These are phyloP conservation scores for Hanseniaspora meyeri DNA, from an alignment of 805 yeast genomes.

Conservation along the genomic window DNA sequence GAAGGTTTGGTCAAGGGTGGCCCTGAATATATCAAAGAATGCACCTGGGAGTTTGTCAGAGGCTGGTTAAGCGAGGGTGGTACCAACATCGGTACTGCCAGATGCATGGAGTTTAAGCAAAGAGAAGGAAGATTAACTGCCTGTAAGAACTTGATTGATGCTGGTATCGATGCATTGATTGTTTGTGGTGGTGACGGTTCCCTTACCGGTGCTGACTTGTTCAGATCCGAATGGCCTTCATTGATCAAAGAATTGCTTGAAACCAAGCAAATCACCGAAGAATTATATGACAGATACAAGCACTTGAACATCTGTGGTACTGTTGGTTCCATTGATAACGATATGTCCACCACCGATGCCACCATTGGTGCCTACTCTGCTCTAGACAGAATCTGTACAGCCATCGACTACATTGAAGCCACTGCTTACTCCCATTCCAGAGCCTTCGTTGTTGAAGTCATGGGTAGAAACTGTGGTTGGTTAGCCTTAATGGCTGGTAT, in stretches of 20 bases:
- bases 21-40: slow-evolving; percentile 37
- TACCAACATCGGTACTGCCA: slow-evolving; percentile 67
- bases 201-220: slow-evolving; percentile 68
- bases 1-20: slow-evolving; percentile 63
- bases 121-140: slow-evolving; percentile 52
- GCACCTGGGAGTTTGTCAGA: slow-evolving; percentile 63
- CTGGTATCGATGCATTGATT: slow-evolving; percentile 65
- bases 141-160: slow-evolving; percentile 51
- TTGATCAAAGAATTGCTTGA: slow-evolving; percentile 45
- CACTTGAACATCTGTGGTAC: slow-evolving; percentile 60
- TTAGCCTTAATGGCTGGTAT: slow-evolving; percentile 94
- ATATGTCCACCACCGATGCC: slow-evolving; percentile 74
- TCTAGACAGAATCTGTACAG: slow-evolving; percentile 58
- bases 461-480: slow-evolving; percentile 99
- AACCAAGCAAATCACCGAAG: slow-evolving; percentile 34
- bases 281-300: slow-evolving; percentile 37
- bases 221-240: slow-evolving; percentile 68
- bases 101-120: slow-evolving; percentile 56
- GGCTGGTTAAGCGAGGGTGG: slow-evolving; percentile 64
- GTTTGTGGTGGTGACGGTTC: slow-evolving; percentile 83
- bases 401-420: slow-evolving; percentile 87
- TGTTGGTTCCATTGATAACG: slow-evolving; percentile 76
- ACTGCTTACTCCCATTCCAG: slow-evolving; percentile 95
- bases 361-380: slow-evolving; percentile 77
- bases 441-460: slow-evolving; percentile 94